Evolutionary conservation across 1,284 basidiomycete species (phyloP), one percentile per base, ranked within the genome.

Genomic region (Ustilago curta): DNA sequence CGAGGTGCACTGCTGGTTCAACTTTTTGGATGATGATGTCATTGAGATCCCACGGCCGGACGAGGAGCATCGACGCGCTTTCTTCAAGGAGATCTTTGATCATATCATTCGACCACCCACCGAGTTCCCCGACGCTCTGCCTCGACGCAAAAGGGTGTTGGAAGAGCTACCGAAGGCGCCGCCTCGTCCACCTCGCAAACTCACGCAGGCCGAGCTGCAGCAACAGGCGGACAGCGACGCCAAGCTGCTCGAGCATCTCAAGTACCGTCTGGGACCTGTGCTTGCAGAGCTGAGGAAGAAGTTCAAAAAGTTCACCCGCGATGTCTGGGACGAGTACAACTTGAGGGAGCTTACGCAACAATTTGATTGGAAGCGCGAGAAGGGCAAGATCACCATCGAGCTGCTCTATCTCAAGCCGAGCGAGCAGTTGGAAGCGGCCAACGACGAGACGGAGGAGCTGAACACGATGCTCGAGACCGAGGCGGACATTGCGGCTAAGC

Each of bases 1-100:
- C 0, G 97, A 99, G 77, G 93, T 99, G 18, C 90, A 90, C 42
- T 87, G 89, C 0, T 99, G 97, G 97, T 99, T 99, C 81, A 96
- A 96, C 0, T 86, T 87, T 60, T 88, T 88, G 3, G 89, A 90
- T 51, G 91, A 93, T 42, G 93, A 92, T 76, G 90, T 92, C 25
- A 88, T 97, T 11, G 86, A 88, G 44, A 87, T 98, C 9, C 75
- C 84, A 5, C 42, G 31, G 32, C 76, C 80, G 0, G 53, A 60
- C 16, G 50, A 87, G 40, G 83, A 87, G 8, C 90, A 93, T 77
- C 89, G 95, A n/a, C 86, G 86, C 14, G 87, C 86, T 2, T 99
- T 96, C 88, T 97, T 98, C 81, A 86, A 89, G 16, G 88, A 90
- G 50, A 75, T 84, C 25, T 68, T 83, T 29, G 66, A 66, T 6